Base-by-base conservation (phyloP, 2,329 filamentous ascomycete genomes). In the Nectriaceae sp. region DNA sequence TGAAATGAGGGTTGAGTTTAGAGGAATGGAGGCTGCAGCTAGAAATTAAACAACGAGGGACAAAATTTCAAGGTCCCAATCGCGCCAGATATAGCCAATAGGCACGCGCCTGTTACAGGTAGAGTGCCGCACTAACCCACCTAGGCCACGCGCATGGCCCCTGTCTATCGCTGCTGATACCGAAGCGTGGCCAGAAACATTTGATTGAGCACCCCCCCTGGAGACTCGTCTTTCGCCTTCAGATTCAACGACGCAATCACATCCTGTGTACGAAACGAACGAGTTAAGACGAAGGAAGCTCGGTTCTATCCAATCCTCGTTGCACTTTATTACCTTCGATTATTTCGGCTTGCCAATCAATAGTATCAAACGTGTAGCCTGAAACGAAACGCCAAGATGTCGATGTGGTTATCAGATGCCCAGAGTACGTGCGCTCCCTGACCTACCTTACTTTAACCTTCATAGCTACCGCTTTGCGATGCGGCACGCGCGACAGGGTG, bases 381-480 rank as follows among this genome's bases (percentile, higher is more conserved):
- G n/a, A n/a, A n/a, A n/a, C n/a, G n/a, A n/a, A n/a, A n/a, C 48
- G 52, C 63, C 50, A 66, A 56, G 40, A 70, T 88, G 66, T 88
- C 90, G 52, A 95, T 96, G 89, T 97, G 93, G 93, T 81, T 97
- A 66, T 89, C 92, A 63, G 93, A 97, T 75, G 84, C 88, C 68
- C 93, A 97, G 74, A 97, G 93, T 96, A 80, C 66, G 88, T 78
- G 42, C 40, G 37, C 44, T 46, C 47, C n/a, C n/a, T n/a, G n/a
- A n/a, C n/a, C n/a, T n/a, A n/a, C n/a, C n/a, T n/a, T n/a, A n/a
- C n/a, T n/a, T n/a, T n/a, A n/a, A n/a, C n/a, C n/a, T n/a, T n/a
- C n/a, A n/a, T n/a, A n/a, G n/a, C n/a, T n/a, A n/a, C n/a, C n/a
- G n/a, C n/a, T n/a, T n/a, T n/a, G 45, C 44, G 42, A 44, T 41